phyloP scores from a whole-genome alignment of 192 early-diverging fungal species.

The Jimgerdemannia lactiflua region DNA sequence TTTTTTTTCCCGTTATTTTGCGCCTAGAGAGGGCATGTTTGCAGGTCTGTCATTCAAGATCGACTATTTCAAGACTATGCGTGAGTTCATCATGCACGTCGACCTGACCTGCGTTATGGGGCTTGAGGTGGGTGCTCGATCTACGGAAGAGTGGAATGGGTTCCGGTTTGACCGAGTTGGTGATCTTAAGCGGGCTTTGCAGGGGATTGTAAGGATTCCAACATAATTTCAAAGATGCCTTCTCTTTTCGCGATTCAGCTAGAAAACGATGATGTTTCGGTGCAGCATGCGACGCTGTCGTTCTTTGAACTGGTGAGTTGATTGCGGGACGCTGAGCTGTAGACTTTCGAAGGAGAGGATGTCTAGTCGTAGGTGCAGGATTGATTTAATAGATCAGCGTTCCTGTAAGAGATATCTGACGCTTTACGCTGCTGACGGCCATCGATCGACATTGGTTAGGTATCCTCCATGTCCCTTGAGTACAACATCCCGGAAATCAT shows the following conservation, averaged over 20 bases:
- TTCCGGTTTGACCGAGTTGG: no score
- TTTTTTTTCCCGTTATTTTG: neutral
- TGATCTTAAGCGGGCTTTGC: no score
- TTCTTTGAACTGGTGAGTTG: constrained; percentile 37
- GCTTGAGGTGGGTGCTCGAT: constrained; percentile 20
- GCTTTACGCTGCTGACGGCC: neutral
- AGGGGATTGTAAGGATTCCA: no score
- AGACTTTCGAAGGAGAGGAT: no score
- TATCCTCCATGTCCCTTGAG: constrained; percentile 11
- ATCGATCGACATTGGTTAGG: constrained; percentile 8
- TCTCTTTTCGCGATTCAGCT: neutral
- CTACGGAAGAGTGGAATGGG: no score
- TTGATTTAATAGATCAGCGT: no score
- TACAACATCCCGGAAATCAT: constrained; percentile 37
- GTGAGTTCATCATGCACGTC: constrained; percentile 40
- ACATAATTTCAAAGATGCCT: no score
- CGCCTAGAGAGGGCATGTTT: constrained; percentile 16
- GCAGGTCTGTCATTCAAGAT: constrained; percentile 34
- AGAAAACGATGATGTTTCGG: constrained; percentile 35
- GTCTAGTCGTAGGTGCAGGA: no score
- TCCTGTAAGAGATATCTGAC: neutral
- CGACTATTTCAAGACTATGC: constrained; percentile 40
- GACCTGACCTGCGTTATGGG: constrained; percentile 29
- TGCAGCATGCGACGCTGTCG: constrained; percentile 47
- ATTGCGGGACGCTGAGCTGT: no score